Conservation (phyloP, 192 early-diverging fungal genomes). For the Diversispora eburnea region DNA sequence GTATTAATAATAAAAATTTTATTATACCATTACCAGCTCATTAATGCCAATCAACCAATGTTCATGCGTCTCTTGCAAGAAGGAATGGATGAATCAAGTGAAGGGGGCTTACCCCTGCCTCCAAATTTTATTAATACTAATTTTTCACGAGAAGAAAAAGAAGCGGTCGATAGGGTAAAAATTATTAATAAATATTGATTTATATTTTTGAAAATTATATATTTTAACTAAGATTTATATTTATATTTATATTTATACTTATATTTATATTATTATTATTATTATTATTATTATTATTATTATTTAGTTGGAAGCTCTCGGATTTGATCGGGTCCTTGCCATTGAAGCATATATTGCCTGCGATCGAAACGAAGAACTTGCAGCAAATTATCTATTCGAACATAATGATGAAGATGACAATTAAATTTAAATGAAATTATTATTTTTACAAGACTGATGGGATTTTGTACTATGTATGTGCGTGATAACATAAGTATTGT, state of each 20-base stretch:
- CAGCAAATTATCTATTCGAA: slow-evolving; percentile 95
- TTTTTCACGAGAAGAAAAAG: slow-evolving; percentile 84
- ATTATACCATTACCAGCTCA: slow-evolving; percentile 37
- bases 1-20: slow-evolving; percentile 17
- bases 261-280: neutral
- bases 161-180: slow-evolving; percentile 79
- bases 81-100: slow-evolving; percentile 52
- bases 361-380: slow-evolving; percentile 96
- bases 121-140: slow-evolving; percentile 60
- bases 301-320: slow-evolving; percentile 70
- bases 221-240: neutral
- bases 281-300: slow-evolving; percentile 18
- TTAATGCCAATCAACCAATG: slow-evolving; percentile 72
- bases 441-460: too few relatives aligned
- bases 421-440: neutral
- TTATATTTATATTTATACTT: neutral
- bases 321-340: slow-evolving; percentile 78
- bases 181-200: neutral
- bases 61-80: slow-evolving; percentile 75
- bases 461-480: too few relatives aligned
- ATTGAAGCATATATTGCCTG: slow-evolving; percentile 96
- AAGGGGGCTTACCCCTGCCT: slow-evolving; percentile 36
- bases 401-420: slow-evolving; percentile 55
- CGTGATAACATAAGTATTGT: neutral
- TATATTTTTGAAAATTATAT: neutral